phyloP scores from a whole-genome alignment of 1,284 basidiomycete species.

The Sphagnurus paluster region DNA sequence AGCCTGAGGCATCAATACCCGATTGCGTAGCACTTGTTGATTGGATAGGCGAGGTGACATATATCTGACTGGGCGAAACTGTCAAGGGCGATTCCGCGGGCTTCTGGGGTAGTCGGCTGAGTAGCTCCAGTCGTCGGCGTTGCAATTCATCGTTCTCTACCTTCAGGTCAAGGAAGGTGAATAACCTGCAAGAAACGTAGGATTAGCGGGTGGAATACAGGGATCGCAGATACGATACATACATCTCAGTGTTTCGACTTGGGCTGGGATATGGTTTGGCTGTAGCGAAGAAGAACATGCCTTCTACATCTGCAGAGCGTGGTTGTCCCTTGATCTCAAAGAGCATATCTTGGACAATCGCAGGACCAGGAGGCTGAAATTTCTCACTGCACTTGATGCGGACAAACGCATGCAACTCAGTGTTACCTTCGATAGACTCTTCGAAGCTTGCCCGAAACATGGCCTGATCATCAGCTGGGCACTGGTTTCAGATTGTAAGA shows the following conservation, averaged over 20 bases:
- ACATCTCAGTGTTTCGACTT: constrained; percentile 71
- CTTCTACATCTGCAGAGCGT: constrained; percentile 42
- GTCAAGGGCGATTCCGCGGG: constrained; percentile 18
- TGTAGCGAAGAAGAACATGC: constrained; percentile 66
- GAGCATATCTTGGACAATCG: constrained; percentile 49
- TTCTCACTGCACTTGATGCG: constrained; percentile 53
- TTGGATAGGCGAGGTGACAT: constrained; percentile 36
- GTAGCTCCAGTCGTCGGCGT: constrained; percentile 47
- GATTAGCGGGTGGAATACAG: background rate
- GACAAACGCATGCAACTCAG: constrained; percentile 59
- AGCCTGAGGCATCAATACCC: constrained; percentile 15
- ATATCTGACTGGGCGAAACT: constrained; percentile 28
- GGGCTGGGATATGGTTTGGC: constrained; percentile 83
- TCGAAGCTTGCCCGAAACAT: constrained; percentile 59
- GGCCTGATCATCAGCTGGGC: constrained; percentile 59
- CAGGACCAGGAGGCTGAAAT: constrained; percentile 19
- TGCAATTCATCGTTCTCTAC: constrained; percentile 74
- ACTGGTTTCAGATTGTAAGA: constrained; percentile 10
- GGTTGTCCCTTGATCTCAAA: constrained; percentile 76
- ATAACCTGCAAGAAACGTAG: constrained; percentile 49
- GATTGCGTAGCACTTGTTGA: constrained; percentile 10
- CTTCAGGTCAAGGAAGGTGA: constrained; percentile 77
- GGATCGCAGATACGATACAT: constrained; percentile 24
- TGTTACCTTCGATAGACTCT: constrained; percentile 46
- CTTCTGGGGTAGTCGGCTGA: constrained; percentile 24